Evolutionary conservation across 169 alveolate genomes (phyloP), one percentile per base, ranked within the genome.

Genomic region (Cyclospora cayetanensis): DNA sequence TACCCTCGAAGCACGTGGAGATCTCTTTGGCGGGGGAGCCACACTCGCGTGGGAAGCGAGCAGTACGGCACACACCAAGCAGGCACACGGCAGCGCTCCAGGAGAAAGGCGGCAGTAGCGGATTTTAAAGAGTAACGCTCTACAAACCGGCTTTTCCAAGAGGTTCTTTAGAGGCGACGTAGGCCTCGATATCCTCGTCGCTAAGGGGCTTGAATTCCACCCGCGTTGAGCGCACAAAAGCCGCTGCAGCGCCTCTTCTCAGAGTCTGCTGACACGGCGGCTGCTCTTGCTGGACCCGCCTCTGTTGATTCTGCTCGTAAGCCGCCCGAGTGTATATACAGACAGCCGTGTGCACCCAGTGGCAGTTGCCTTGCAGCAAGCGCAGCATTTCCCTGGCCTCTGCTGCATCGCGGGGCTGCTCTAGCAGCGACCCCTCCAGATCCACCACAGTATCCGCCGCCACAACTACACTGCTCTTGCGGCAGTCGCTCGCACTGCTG

Each of bases 281-380:
- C 72, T 60, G 72, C 72, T 60, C 35, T 31, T 60, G 72, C 72
- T 60, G 72, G 35, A 11, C n/a, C 60, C 15, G 60, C 60, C 15
- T 7, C 60, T 60, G 72, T 31, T 60, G 91, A 22, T 41, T 41
- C 29, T 22, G 42, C 46, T 35, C 18, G 35, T 74, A 72, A 22
- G 39, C 82, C 9, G 34, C 31, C 11, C 82, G 80, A 11, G 91
- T 55, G 68, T 39, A 84, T 7, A 84, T 60, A 22, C 52, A 18
- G 55, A 84, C 91, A 2, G 70, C 91, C 7, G 91, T 84, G 82
- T 84, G 91, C 53, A 84, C 91, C 18, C 43, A 46, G 82, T 84
- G 91, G 20, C 42, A 25, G 11, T 66, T 2, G 27, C 91, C 91
- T 11, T 74, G 66, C 91, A 84, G 39, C 39, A 34, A 1, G 25